phyloP scores from a whole-genome alignment of 306 rosid genomes.

The Adenanthera pavonina region DNA sequence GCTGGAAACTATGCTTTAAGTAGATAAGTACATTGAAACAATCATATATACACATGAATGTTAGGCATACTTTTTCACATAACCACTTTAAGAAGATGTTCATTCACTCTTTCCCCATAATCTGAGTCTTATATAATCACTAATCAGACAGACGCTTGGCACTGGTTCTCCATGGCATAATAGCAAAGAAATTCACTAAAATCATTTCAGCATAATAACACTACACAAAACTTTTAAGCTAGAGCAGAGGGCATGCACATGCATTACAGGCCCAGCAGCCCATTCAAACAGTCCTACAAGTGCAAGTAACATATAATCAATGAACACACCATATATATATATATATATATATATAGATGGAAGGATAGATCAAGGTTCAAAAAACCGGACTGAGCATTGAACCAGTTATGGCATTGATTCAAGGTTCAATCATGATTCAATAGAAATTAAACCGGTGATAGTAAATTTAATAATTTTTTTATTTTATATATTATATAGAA shows the following conservation, averaged over 20 bases:
- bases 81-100: not conserved
- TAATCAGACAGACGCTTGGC: not conserved
- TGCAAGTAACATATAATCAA: not conserved
- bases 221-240: not conserved
- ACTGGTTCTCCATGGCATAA: not conserved
- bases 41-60: too few species aligned
- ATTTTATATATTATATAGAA: too few species aligned
- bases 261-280: not conserved
- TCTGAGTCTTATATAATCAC: not conserved
- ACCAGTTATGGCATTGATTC: too few species aligned
- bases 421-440: too few species aligned
- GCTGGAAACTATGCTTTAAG: not conserved
- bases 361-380: too few species aligned
- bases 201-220: not conserved
- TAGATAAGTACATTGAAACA: too few species aligned
- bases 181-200: not conserved
- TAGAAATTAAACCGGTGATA: too few species aligned
- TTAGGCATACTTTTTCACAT: too few species aligned
- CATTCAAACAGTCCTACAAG: conserved; percentile 1
- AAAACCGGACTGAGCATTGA: too few species aligned
- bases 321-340: too few species aligned
- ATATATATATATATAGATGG: too few species aligned
- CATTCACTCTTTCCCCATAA: conserved; percentile 11
- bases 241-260: not conserved
- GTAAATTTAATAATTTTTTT: too few species aligned